Evolutionary conservation across 352 stramenopile genomes (phyloP), one percentile per base, ranked within the genome.

Genomic region (Detonula confervacea): DNA sequence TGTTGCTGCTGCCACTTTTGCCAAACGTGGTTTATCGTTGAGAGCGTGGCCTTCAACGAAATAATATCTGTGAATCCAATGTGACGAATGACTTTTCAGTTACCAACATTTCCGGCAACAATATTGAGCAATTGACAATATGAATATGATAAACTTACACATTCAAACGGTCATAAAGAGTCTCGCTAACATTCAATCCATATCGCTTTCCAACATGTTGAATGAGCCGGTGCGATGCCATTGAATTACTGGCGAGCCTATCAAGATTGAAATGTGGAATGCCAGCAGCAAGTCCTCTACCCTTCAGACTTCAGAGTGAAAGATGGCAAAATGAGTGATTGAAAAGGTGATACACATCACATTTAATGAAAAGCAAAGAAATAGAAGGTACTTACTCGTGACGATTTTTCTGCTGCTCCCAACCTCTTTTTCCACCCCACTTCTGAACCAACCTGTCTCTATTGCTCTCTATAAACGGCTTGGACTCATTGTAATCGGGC

Each of bases 211-310:
- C 85, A 39, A 94, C 39, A 63, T 91, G 49, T 59, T 92, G 87
- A 74, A 94, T 92, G 11, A 94, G 68, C 54, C 89, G 74, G 78
- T 94, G 89, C 29, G 79, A 90, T 59, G 85, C 86, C 87, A 92
- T 94, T 9, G 83, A 89, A 63, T 92, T 94, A 8, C 79, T 83
- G n/a, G 89, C 77, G 24, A 92, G 73, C 65, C 89, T 61, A 77
- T 92, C 85, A 29, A 92, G 61, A 82, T 94, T 94, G 52, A 94
- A 94, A 71, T 90, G 74, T 20, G 79, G 74, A 46, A 94, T 94
- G 4, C 89, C 89, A 7, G 85, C 89, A 55, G 80, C 80, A 24
- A 80, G 0, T 46, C 89, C 89, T 67, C 89, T 67, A 25, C 85
- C 87, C 72, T 92, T 92, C 5, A 94, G 65, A 78, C 72, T 80